phyloP scores from a whole-genome alignment of 768 basidiomycete genomes.

The Suillus tomentosus region DNA sequence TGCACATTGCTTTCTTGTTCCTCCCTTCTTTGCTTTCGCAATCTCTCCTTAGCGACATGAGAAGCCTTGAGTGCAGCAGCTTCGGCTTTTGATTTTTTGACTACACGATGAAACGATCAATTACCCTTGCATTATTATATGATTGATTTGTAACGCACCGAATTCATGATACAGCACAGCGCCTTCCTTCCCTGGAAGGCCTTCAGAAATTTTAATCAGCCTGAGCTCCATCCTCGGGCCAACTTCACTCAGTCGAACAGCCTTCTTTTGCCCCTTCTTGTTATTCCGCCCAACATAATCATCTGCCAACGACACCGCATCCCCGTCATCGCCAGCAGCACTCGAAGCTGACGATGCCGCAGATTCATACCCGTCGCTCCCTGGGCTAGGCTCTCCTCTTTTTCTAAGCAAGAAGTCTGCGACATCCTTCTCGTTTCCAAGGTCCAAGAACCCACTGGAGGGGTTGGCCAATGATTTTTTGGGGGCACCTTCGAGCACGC shows the following conservation, averaged over 20 bases:
- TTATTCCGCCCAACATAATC: slow-evolving; percentile 97
- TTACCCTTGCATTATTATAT: slow-evolving; percentile 8
- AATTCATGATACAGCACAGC: slow-evolving; percentile 94
- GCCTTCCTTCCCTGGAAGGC: slow-evolving; percentile 91
- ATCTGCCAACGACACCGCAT: slow-evolving; percentile 79
- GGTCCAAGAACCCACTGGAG: slow-evolving; percentile 59
- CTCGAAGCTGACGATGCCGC: slow-evolving; percentile 82
- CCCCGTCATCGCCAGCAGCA: slow-evolving; percentile 80
- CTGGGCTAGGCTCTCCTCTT: slow-evolving; percentile 58
- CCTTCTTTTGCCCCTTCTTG: slow-evolving; percentile 86
- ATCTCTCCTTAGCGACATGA: slow-evolving; percentile 75
- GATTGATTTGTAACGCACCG: slow-evolving; percentile 51
- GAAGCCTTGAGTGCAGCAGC: slow-evolving; percentile 64
- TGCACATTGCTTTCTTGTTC: slow-evolving; percentile 93
- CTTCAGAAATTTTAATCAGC: slow-evolving; percentile 93
- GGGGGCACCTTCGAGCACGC: slow-evolving; percentile 69
- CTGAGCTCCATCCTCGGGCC: slow-evolving; percentile 94
- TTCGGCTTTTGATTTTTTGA: slow-evolving; percentile 88
- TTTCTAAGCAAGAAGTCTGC: slow-evolving; percentile 90
- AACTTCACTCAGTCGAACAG: slow-evolving; percentile 90
- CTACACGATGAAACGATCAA: slow-evolving; percentile 41
- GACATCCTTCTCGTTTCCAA: slow-evolving; percentile 90
- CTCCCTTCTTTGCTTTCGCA: slow-evolving; percentile 76
- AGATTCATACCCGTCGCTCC: slow-evolving; percentile 69
- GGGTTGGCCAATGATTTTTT: slow-evolving; percentile 29